Evolutionary conservation across 768 basidiomycete genomes (phyloP).

Genomic region (Lentinula boryana): DNA sequence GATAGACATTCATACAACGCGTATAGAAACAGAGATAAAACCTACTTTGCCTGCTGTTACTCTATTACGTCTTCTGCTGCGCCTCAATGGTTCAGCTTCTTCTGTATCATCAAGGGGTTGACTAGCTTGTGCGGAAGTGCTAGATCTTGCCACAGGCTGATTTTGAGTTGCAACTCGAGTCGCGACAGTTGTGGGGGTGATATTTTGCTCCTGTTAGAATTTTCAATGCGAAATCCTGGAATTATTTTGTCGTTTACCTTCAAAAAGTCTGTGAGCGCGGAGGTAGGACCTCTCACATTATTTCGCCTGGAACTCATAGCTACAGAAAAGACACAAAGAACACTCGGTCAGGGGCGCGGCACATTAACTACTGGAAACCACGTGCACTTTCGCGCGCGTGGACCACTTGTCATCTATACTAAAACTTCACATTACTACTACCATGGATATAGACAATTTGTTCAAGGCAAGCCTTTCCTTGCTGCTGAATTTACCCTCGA

Average conservation of each 20-base stretch:
- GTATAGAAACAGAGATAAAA: not conserved
- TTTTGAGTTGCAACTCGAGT: constrained; percentile 23
- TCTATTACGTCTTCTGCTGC: constrained; percentile 2
- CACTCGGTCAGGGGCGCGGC: not conserved
- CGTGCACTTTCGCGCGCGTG: not conserved
- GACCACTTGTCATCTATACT: not conserved
- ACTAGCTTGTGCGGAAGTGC: constrained; percentile 18
- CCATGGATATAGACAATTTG: constrained; percentile 46
- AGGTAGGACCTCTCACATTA: constrained; percentile 77
- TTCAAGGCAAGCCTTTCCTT: constrained; percentile 34
- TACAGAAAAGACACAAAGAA: not conserved
- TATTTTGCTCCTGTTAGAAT: constrained; percentile 35
- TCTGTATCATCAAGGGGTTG: constrained; percentile 7
- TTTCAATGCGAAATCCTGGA: not conserved
- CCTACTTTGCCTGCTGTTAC: not conserved
- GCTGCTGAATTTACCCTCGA: not conserved
- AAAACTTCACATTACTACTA: not conserved
- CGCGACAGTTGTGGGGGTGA: constrained; percentile 41
- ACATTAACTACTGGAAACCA: not conserved
- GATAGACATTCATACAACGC: constrained; percentile 8
- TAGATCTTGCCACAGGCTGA: constrained; percentile 42
- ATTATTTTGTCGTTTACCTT: constrained; percentile 36
- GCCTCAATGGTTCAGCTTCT: not conserved
- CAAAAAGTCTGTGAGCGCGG: constrained; percentile 78
- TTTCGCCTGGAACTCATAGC: constrained; percentile 20